Evolutionary conservation across 345 rosid species (phyloP).

Genomic region (Geranium rotundifolium): DNA sequence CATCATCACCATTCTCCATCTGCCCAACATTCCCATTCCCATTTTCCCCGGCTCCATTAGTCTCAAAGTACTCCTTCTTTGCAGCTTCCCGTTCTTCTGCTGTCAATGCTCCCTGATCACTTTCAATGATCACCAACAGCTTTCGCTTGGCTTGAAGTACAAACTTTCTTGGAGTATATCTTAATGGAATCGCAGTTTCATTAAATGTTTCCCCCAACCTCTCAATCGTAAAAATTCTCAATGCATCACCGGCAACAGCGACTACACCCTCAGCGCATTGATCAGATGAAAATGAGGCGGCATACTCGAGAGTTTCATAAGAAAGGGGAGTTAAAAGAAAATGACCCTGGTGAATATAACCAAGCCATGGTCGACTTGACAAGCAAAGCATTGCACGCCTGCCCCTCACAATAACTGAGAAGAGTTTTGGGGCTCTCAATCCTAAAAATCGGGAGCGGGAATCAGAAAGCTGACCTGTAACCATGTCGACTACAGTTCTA

Average conservation of each 20-base stretch:
- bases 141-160: constrained; percentile 73
- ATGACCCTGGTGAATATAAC: constrained; percentile 94
- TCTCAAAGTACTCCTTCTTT: constrained; percentile 77
- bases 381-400: constrained; percentile 90
- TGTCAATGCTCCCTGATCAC: constrained; percentile 89
- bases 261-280: constrained; percentile 99
- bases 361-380: constrained; percentile 98
- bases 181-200: constrained; percentile 79
- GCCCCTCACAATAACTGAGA: constrained; percentile 72
- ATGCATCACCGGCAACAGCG: constrained; percentile 87
- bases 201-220: constrained; percentile 93
- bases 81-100: constrained; percentile 98
- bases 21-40: constrained; percentile 48
- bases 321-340: constrained; percentile 89
- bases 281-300: constrained; percentile 96
- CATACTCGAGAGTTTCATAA: constrained; percentile 89
- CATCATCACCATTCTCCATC: constrained; percentile 81
- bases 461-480: constrained; percentile 97
- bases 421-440: constrained; percentile 80
- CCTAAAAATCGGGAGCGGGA: constrained; percentile 94
- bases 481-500: constrained; percentile 94
- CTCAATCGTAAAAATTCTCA: constrained; percentile 89
- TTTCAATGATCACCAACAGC: constrained; percentile 73
- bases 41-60: constrained; percentile 73
- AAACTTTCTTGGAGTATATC: constrained; percentile 95